Evolutionary conservation across 2,329 filamentous ascomycete genomes (phyloP), one percentile per base, ranked within the genome.

Genomic region (Exophiala spinifera): DNA sequence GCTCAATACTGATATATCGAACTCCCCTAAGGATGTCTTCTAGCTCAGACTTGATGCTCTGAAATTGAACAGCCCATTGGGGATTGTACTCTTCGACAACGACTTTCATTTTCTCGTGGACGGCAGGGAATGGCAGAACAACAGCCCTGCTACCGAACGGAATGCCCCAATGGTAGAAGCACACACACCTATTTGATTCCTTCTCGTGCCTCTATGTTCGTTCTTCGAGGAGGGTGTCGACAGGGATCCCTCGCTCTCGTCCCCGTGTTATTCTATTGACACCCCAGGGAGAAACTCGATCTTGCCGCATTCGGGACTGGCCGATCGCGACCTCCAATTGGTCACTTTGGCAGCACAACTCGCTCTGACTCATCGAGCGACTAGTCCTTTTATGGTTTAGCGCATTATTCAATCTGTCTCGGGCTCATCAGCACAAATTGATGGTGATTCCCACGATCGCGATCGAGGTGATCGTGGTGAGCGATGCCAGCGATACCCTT

Each of bases 1-100:
- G 70, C 54, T 72, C 66, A 55, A 72, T 70, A 21, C 33, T 34
- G n/a, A 55, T 39, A 42, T 59, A 57, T 28, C 13, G 31, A 17
- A 62, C 52, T n/a, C 36, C 50, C 10, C 17, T 17, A 11, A 62
- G 51, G 33, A 46, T 23, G 15, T 49, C 25, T 51, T 62, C 56
- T 5, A 59, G 43, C 49, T 62, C 55, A 45, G 46, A 28, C 31
- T 61, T 61, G 45, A 61, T 51, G 14, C 15, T 13, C 28, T 51
- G 36, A 37, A 55, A 61, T 36, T 61, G 45, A 21, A 40, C 10
- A 33, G 53, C 46, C 53, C 54, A 60, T 25, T 49, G 50, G 11
- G 57, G 45, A 42, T 60, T 53, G 47, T 58, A 61, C 14, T 49
- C 42, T 36, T 61, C 54, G 11, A 61, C 59, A 10, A 52, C 19